These are phyloP conservation scores for Suillus sp. DNA, from an alignment of 768 basidiomycete genomes.

Conservation along the genomic window DNA sequence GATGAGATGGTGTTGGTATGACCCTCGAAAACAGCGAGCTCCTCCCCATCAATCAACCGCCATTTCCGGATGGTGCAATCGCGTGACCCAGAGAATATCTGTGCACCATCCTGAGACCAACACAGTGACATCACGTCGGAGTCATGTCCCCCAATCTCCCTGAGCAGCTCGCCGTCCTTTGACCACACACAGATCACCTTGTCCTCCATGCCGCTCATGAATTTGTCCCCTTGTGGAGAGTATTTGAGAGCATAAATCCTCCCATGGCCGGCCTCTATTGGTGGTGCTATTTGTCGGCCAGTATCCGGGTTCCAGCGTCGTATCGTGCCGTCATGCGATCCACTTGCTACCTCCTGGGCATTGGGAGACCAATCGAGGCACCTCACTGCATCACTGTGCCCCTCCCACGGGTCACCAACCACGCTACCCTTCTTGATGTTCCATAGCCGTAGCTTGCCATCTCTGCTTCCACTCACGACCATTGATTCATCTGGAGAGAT, in stretches of 20 bases:
- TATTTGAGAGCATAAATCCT: background rate
- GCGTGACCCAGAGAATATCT: background rate
- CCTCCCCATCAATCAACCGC: background rate
- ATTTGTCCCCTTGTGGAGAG: background rate
- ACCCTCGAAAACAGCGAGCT: background rate
- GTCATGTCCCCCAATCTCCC: background rate
- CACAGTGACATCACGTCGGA: rapidly evolving
- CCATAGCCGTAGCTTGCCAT: background rate
- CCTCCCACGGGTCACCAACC: background rate
- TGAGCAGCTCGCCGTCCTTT: background rate
- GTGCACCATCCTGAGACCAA: background rate
- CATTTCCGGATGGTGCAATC: background rate
- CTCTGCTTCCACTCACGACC: background rate
- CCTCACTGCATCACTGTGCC: constrained; percentile 1
- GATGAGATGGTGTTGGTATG: background rate
- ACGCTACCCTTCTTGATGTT: background rate
- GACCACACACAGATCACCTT: background rate
- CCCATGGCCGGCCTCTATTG: background rate
- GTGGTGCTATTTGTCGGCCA: background rate
- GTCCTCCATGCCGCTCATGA: background rate
- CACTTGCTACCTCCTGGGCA: constrained; percentile 17
- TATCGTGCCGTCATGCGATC: constrained; percentile 16
- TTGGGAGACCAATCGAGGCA: constrained; percentile 18
- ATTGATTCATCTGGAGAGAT: background rate
- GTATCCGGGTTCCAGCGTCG: constrained; percentile 19